phyloP scores from a whole-genome alignment of 371 early-diverging fungal species.

The Mortierella sp. region DNA sequence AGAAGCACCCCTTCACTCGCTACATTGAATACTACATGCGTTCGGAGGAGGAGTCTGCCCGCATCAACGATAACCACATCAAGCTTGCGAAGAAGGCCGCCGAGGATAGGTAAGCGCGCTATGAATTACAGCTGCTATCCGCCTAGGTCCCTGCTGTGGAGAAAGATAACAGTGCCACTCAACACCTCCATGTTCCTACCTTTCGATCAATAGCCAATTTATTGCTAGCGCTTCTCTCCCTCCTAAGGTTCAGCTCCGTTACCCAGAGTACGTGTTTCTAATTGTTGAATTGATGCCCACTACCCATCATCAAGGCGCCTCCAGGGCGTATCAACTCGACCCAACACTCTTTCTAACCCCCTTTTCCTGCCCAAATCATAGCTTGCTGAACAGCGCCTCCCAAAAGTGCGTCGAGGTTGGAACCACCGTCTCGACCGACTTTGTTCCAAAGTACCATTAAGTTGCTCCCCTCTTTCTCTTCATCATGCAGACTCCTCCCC shows the following conservation, averaged over 20 bases:
- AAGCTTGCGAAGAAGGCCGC: constrained; percentile 33
- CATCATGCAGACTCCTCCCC: neutral
- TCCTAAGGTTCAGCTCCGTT: constrained; percentile 51
- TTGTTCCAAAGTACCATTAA: constrained; percentile 46
- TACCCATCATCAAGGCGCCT: too few relatives aligned
- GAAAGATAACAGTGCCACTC: too few relatives aligned
- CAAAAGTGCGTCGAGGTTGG: constrained; percentile 28
- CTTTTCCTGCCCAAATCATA: constrained; percentile 9
- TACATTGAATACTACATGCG: constrained; percentile 57
- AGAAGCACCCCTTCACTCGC: constrained; percentile 54
- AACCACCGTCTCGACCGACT: constrained; percentile 1
- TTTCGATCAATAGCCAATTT: constrained; percentile 13
- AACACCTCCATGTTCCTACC: too few relatives aligned
- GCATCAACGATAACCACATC: constrained; percentile 47
- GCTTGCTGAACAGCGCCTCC: constrained; percentile 35
- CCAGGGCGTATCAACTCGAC: too few relatives aligned
- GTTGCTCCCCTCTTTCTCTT: neutral
- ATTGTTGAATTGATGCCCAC: neutral
- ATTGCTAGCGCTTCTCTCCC: constrained; percentile 14
- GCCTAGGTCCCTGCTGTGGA: too few relatives aligned
- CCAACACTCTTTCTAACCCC: neutral
- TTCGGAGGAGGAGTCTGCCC: constrained; percentile 51
- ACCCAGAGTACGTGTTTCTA: constrained; percentile 41
- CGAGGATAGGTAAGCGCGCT: constrained; percentile 29
- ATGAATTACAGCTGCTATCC: neutral